Evolutionary conservation across 257 asterid genomes (phyloP), one percentile per base, ranked within the genome.

Genomic region (Solanum bulbocastanum): DNA sequence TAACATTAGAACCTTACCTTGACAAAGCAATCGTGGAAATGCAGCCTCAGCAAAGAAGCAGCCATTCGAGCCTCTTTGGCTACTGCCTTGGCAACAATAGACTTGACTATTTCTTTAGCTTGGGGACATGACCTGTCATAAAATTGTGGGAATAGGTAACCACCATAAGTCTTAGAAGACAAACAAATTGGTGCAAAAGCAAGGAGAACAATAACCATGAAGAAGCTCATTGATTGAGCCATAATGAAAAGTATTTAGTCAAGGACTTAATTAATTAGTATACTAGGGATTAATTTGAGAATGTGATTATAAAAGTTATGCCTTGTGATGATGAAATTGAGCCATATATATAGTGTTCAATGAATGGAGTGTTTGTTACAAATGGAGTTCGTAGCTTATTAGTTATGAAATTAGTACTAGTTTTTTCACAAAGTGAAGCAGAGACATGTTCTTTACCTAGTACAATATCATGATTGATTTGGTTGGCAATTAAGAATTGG

Each of bases 1-100:
- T 60, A 5, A 22, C 25, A 15, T 46, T 62, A 87, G 74, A 52
- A 52, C 6, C 15, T 66, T 84, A 95, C 99, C 99, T 95, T 92
- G 88, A 95, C 98, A 88, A 96, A 96, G 92, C 99, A 96, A 87
- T 96, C 99, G 40, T 96, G 99, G 88, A 96, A 96, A 89, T 95
- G 98, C 58, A 96, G 95, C 91, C 98, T 91, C 40, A 95, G 60
- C 78, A 95, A 94, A 16, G 99, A 95, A 86, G 99, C 99, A 75
- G 98, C 99, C 98, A 95, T 95, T 56, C 98, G 95, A n/a, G 97
- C 91, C 75, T 96, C 98, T 89, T 71, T 91, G 9, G 94, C 93
- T 12, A 96, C 94, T 5, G 98, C 98, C 88, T 95, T 93, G 0
- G 98, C 94, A 60, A 96, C 95, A 58, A 95, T 68, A 30, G 96